phyloP scores from a whole-genome alignment of 306 rosid species.

The Medicago ruthenica region DNA sequence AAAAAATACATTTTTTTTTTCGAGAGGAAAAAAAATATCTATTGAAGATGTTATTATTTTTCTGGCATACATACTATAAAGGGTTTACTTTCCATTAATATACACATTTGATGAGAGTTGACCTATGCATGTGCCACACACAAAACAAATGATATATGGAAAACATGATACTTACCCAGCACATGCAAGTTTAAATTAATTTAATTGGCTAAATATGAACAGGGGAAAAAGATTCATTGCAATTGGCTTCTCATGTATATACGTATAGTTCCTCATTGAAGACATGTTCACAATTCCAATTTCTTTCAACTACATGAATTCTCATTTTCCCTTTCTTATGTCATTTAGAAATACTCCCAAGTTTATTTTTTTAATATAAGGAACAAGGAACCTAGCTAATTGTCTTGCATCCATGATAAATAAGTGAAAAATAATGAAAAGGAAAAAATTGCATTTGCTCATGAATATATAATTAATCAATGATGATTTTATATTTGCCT shows the following conservation, averaged over 20 bases:
- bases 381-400: too few relatives aligned
- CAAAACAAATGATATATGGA: not conserved
- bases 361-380: too few relatives aligned
- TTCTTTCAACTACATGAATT: not conserved
- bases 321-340: not conserved
- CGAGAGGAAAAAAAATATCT: too few relatives aligned
- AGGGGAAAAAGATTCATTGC: too few relatives aligned
- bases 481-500: not conserved
- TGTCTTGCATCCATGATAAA: too few relatives aligned
- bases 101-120: slow-evolving; percentile 44
- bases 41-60: slow-evolving; percentile 20
- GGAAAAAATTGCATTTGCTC: not conserved
- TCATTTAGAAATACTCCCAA: too few relatives aligned
- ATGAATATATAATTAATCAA: slow-evolving; percentile 12
- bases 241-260: too few relatives aligned
- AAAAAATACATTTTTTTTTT: too few relatives aligned
- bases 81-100: slow-evolving; percentile 25
- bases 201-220: not conserved
- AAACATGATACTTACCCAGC: not conserved
- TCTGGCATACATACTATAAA: not conserved
- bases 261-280: too few relatives aligned
- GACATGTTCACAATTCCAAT: too few relatives aligned
- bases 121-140: slow-evolving; percentile 47
- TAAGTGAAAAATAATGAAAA: too few relatives aligned
- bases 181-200: slow-evolving; percentile 2